These are phyloP conservation scores for Moesziomyces sp. DNA, from an alignment of 1,284 basidiomycete genomes.

Conservation along the genomic window DNA sequence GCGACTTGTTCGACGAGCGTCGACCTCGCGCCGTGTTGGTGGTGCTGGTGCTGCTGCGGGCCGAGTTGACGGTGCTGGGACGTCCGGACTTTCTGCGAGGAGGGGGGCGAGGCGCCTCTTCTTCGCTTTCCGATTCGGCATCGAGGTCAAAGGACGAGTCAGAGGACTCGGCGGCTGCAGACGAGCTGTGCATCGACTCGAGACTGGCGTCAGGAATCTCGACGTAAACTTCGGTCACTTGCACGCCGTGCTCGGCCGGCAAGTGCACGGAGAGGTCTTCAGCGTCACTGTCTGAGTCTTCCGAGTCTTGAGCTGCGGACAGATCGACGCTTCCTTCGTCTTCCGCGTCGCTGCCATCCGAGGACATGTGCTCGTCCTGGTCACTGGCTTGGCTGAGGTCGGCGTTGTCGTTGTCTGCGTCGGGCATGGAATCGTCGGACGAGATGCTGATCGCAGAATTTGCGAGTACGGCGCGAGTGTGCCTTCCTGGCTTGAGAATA, in stretches of 20 bases:
- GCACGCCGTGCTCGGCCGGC: constrained; percentile 4
- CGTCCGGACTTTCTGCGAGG: constrained; percentile 28
- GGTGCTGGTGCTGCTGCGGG: constrained; percentile 27
- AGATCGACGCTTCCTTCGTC: constrained; percentile 19
- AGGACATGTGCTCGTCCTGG: constrained; percentile 25
- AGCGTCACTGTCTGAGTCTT: constrained; percentile 11
- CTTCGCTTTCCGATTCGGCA: constrained; percentile 19
- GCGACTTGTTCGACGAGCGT: constrained; percentile 33
- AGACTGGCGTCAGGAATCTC: constrained; percentile 24
- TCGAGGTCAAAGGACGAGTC: constrained; percentile 33
- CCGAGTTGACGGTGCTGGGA: constrained; percentile 10
- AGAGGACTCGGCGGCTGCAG: constrained; percentile 10
- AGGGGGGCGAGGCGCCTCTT: constrained; percentile 10
- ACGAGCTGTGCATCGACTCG: constrained; percentile 22
- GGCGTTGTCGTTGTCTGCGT: constrained; percentile 1
- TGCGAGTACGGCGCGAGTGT: not conserved
- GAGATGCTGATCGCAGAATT: constrained; percentile 9
- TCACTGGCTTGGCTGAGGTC: constrained; percentile 4
- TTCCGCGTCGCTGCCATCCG: constrained; percentile 16
- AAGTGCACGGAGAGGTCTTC: not conserved
- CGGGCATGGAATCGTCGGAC: constrained; percentile 10
- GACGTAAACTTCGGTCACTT: constrained; percentile 3
- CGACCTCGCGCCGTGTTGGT: constrained; percentile 22
- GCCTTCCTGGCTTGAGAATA: constrained; percentile 23
- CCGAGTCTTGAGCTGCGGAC: constrained; percentile 12